phyloP scores from a whole-genome alignment of 257 asterid species.

The Solanum sitiens region DNA sequence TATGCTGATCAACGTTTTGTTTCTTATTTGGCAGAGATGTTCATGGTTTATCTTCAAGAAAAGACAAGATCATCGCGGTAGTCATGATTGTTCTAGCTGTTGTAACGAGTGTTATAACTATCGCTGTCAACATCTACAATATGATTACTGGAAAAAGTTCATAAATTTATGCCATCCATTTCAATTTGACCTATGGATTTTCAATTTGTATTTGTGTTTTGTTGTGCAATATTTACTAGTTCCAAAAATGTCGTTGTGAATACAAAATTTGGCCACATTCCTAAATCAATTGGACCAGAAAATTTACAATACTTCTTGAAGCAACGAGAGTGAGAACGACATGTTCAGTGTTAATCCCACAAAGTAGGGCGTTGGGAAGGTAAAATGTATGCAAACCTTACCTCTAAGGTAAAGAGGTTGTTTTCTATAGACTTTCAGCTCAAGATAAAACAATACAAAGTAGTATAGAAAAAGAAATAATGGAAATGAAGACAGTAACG shows the following conservation, averaged over 20 bases:
- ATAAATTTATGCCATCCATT: neutral
- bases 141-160: conserved; percentile 13
- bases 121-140: conserved; percentile 67
- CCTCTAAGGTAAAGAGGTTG: neutral
- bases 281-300: neutral
- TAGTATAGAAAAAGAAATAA: neutral
- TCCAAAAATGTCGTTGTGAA: neutral
- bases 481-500: neutral
- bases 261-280: neutral
- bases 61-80: conserved; percentile 66
- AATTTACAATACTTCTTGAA: neutral
- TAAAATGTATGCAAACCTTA: neutral
- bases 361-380: neutral
- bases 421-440: neutral
- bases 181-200: neutral
- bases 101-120: conserved; percentile 65
- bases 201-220: neutral
- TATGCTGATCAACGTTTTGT: neutral
- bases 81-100: conserved; percentile 56
- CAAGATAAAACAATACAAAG: neutral
- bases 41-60: conserved; percentile 59
- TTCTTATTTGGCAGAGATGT: conserved; percentile 46
- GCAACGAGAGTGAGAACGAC: neutral
- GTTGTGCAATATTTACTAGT: neutral
- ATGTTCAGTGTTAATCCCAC: neutral